Conservation (phyloP, 805 yeast species). For the Wickerhamiella shivajii region DNA sequence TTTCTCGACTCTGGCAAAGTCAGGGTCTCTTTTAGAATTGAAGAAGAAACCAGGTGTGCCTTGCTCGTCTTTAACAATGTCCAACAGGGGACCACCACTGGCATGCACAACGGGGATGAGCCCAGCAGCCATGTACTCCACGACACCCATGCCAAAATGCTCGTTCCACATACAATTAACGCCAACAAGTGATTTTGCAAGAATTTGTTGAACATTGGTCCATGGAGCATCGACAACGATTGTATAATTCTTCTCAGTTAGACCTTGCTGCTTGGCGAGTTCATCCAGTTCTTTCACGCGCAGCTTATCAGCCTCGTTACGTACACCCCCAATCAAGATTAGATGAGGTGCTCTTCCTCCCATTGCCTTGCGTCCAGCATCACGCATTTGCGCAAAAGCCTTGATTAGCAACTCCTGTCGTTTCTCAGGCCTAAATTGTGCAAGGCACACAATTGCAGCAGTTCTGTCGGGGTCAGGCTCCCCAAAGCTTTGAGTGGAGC, state of each 20-base stretch:
- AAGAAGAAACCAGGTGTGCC: slow-evolving; percentile 66
- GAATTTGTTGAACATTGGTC: slow-evolving; percentile 38
- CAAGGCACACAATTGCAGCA: slow-evolving; percentile 39
- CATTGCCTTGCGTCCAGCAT: slow-evolving; percentile 9
- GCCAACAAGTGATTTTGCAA: slow-evolving; percentile 53
- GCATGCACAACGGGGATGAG: slow-evolving; percentile 83
- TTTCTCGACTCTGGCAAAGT: slow-evolving; percentile 27
- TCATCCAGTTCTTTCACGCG: slow-evolving; percentile 38
- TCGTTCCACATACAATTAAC: slow-evolving; percentile 99
- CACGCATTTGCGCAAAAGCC: slow-evolving; percentile 42
- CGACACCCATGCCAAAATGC: slow-evolving; percentile 96
- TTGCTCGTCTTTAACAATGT: slow-evolving; percentile 50
- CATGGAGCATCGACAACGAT: slow-evolving; percentile 67
- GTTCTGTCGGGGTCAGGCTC: slow-evolving; percentile 15
- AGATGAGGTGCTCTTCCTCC: slow-evolving; percentile 36
- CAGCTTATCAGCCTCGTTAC: slow-evolving; percentile 49
- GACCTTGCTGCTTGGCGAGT: slow-evolving; percentile 30
- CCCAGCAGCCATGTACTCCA: slow-evolving; percentile 79
- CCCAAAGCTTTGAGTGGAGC: slow-evolving; percentile 49
- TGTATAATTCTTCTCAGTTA: slow-evolving; percentile 31
- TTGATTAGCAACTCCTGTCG: slow-evolving; percentile 59
- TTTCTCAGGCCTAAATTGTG: slow-evolving; percentile 93
- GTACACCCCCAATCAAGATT: slow-evolving; percentile 70
- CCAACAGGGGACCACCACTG: slow-evolving; percentile 86
- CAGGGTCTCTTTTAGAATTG: slow-evolving; percentile 58